Evolutionary conservation across 1,284 basidiomycete genomes (phyloP).

Genomic region (Puccinia horiana): DNA sequence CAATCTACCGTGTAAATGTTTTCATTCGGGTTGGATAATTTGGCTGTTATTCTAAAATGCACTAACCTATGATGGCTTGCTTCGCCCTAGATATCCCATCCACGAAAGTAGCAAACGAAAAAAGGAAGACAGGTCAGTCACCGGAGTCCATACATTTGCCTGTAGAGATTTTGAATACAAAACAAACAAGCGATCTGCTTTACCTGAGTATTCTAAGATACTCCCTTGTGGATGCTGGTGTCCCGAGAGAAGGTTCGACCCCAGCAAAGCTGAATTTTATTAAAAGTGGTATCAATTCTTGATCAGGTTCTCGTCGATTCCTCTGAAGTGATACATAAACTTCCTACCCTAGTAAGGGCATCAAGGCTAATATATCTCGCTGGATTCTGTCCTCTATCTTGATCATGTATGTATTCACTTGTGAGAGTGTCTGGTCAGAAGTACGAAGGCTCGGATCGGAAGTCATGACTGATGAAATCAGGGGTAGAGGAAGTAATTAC

Average conservation of each 20-base stretch:
- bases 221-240: slow-evolving; percentile 53
- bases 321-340: slow-evolving; percentile 50
- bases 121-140: not conserved
- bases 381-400: slow-evolving; percentile 58
- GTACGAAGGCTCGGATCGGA: slow-evolving; percentile 49
- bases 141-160: not conserved
- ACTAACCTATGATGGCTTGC: slow-evolving; percentile 25
- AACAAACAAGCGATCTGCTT: not conserved
- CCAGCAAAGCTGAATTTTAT: slow-evolving; percentile 50
- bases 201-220: slow-evolving; percentile 35
- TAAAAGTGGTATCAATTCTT: not conserved
- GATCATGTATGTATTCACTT: slow-evolving; percentile 57
- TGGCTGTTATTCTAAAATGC: not conserved
- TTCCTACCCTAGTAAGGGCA: slow-evolving; percentile 57
- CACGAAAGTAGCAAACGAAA: not conserved
- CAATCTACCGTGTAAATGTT: not conserved
- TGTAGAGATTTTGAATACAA: not conserved
- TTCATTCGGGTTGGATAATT: not conserved
- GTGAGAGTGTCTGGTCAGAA: slow-evolving; percentile 53
- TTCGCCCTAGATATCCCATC: not conserved
- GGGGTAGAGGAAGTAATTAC: not conserved
- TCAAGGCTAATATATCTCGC: slow-evolving; percentile 56
- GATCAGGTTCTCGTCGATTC: not conserved
- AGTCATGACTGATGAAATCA: not conserved
- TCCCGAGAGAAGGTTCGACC: slow-evolving; percentile 51